phyloP scores from a whole-genome alignment of 345 rosid species.

The Lepidium didymum region DNA sequence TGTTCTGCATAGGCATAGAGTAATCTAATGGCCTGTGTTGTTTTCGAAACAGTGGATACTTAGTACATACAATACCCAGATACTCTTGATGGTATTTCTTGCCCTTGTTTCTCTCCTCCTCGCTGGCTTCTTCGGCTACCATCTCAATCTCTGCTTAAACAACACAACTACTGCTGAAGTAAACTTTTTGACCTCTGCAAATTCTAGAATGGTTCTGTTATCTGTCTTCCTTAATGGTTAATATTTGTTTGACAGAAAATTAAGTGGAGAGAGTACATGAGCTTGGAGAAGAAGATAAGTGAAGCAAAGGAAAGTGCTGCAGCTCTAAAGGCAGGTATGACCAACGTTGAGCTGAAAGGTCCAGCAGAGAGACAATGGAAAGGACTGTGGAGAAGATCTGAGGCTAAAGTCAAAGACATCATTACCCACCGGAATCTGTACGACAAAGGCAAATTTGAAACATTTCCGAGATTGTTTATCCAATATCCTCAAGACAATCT shows the following conservation, averaged over 20 bases:
- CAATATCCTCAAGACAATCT: constrained; percentile 47
- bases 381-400: constrained; percentile 48
- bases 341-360: constrained; percentile 25
- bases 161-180: constrained; percentile 86
- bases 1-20: background rate
- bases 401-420: constrained; percentile 33
- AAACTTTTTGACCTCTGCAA: background rate
- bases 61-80: constrained; percentile 61
- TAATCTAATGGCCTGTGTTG: background rate
- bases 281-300: constrained; percentile 66
- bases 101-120: constrained; percentile 58
- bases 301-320: constrained; percentile 71
- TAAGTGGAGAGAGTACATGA: constrained; percentile 75
- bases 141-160: constrained; percentile 59
- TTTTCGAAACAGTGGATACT: constrained; percentile 58
- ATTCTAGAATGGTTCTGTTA: background rate
- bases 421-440: constrained; percentile 42
- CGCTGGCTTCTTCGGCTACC: constrained; percentile 70
- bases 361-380: constrained; percentile 48
- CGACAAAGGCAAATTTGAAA: constrained; percentile 53
- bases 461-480: constrained; percentile 50
- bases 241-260: constrained; percentile 37
- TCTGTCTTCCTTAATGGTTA: background rate
- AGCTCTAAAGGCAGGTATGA: constrained; percentile 53
- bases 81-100: constrained; percentile 72